Percentiles rank a stretch among this genome's conserved stretches.
phyloP scores from a whole-genome alignment of 345 rosid genomes.

The Populus deltoides region DNA sequence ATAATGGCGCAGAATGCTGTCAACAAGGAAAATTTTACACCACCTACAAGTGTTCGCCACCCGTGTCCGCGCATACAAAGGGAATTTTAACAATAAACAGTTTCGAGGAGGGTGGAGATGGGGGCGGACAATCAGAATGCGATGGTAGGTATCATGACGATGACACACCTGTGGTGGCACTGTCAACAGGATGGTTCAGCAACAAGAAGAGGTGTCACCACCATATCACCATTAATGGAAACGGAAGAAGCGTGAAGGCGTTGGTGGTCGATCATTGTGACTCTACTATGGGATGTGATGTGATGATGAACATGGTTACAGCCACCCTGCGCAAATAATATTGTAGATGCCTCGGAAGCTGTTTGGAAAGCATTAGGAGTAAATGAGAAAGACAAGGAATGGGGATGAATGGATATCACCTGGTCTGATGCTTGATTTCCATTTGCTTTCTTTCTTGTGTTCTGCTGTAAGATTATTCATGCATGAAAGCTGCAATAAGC shows the following conservation, averaged over 20 bases:
- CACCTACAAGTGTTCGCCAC: conserved; percentile 14
- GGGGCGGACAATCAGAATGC: conserved; percentile 8
- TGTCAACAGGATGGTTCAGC: conserved; percentile 18
- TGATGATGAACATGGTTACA: conserved; percentile 6
- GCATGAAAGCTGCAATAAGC: too few species aligned
- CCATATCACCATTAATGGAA: not conserved
- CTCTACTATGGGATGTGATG: conserved; percentile 16
- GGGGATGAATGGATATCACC: conserved; percentile 11
- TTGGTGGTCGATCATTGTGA: conserved; percentile 17
- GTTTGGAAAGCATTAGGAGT: conserved; percentile 18
- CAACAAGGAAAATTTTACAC: conserved; percentile 2
- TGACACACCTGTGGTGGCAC: conserved; percentile 14
- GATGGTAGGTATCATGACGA: conserved; percentile 9
- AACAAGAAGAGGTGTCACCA: conserved; percentile 10
- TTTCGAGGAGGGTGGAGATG: conserved; percentile 5
- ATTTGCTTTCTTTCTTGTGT: not conserved
- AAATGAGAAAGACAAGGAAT: not conserved
- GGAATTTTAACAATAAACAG: conserved; percentile 15
- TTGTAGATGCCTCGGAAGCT: conserved; percentile 13
- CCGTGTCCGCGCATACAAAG: not conserved
- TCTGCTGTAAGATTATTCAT: not conserved
- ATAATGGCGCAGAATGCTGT: conserved; percentile 16
- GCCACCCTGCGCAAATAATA: conserved; percentile 16
- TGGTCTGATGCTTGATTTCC: conserved; percentile 15
- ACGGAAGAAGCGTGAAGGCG: conserved; percentile 16